Conservation (phyloP, 2,329 filamentous ascomycete genomes). For the Onygenales sp. region DNA sequence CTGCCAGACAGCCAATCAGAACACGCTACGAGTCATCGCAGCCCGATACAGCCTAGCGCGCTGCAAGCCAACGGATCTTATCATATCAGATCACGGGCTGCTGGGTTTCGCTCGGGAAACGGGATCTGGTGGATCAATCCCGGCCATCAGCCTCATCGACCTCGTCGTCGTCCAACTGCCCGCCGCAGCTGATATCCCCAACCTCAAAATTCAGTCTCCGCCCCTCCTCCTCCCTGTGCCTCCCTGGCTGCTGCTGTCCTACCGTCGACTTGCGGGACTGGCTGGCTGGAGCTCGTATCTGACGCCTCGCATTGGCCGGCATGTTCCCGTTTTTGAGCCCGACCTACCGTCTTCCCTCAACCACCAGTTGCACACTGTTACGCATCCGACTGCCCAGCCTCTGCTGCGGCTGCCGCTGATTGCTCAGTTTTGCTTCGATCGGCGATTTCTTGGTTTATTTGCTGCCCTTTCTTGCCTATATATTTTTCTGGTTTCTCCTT, state of each 20-base stretch:
- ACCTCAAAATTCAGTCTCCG: not conserved
- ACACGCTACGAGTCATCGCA: not conserved
- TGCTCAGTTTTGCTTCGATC: not conserved
- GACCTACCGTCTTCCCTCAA: not conserved
- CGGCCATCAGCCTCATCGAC: not conserved
- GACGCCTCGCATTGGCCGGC: not conserved
- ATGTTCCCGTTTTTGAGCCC: not conserved
- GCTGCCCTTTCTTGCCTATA: not conserved
- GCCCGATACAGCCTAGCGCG: too few species aligned
- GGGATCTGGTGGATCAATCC: not conserved
- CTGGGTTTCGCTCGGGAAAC: not conserved
- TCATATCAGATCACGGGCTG: conserved; percentile 12
- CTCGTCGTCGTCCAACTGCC: not conserved
- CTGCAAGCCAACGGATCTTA: conserved; percentile 8
- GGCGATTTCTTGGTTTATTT: too few species aligned
- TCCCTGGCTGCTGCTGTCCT: not conserved
- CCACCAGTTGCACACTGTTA: not conserved
- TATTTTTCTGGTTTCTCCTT: not conserved
- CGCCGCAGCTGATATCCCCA: not conserved
- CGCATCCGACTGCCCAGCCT: not conserved
- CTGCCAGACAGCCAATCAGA: not conserved
- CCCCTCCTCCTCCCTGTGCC: not conserved
- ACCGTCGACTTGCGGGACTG: not conserved
- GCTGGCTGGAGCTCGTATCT: not conserved
- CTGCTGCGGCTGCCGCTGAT: not conserved